Evolutionary conservation across 106 monocot genomes (phyloP).

Genomic region (Amphibolis antarctica): DNA sequence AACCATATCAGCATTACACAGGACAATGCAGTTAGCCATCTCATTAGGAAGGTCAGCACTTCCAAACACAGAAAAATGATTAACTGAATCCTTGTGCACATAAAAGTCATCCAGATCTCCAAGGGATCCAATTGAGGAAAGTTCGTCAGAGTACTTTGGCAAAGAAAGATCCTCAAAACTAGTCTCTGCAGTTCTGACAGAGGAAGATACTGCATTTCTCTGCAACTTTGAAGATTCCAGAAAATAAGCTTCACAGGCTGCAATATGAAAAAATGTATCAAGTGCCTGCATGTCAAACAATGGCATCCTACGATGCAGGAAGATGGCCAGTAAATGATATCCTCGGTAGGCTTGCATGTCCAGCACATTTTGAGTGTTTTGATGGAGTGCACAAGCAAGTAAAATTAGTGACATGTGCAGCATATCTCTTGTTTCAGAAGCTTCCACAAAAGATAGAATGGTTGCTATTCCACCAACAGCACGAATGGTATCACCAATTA

Average conservation of each 20-base stretch:
- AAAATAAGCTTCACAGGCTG: slow-evolving; percentile 92
- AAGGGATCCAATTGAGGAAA: slow-evolving; percentile 70
- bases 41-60: slow-evolving; percentile 43
- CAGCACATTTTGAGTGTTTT: slow-evolving; percentile 69
- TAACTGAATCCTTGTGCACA: slow-evolving; percentile 68
- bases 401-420: slow-evolving; percentile 76
- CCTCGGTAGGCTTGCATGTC: slow-evolving; percentile 93
- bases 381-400: slow-evolving; percentile 83
- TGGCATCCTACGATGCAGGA: slow-evolving; percentile 79
- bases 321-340: slow-evolving; percentile 91
- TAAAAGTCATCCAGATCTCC: slow-evolving; percentile 83
- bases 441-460: slow-evolving; percentile 83
- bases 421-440: slow-evolving; percentile 92
- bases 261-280: slow-evolving; percentile 92
- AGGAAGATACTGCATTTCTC: slow-evolving; percentile 25
- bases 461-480: slow-evolving; percentile 90
- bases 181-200: slow-evolving; percentile 37
- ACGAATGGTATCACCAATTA: slow-evolving; percentile 80
- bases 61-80: slow-evolving; percentile 85
- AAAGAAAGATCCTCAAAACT: slow-evolving; percentile 61
- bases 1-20: slow-evolving; percentile 98
- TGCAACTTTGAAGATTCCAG: slow-evolving; percentile 50
- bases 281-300: slow-evolving; percentile 95
- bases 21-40: slow-evolving; percentile 66
- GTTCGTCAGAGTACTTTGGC: slow-evolving; percentile 68